phyloP scores from a whole-genome alignment of 2,329 filamentous ascomycete species.

The Bipolaris oryzae region DNA sequence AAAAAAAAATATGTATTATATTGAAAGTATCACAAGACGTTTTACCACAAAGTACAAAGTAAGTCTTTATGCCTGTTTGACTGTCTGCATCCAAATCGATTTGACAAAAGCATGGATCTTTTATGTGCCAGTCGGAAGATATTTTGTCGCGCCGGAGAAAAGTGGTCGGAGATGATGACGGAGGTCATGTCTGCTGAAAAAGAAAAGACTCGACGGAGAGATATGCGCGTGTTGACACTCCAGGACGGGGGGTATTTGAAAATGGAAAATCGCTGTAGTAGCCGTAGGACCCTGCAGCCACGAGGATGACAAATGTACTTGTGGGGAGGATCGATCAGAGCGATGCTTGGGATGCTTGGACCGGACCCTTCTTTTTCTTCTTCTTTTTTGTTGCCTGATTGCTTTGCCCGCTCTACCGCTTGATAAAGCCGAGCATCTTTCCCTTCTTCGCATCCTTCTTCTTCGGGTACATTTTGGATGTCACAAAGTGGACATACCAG shows the following conservation, averaged over 20 bases:
- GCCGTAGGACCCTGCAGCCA: neutral
- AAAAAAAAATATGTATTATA: constrained; percentile 15
- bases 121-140: neutral
- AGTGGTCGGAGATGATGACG: neutral
- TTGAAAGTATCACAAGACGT: constrained; percentile 11
- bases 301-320: neutral
- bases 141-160: neutral
- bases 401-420: constrained; percentile 17
- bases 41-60: neutral
- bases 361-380: neutral
- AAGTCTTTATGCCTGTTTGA: neutral
- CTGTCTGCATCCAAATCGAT: neutral
- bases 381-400: neutral
- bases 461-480: constrained; percentile 36
- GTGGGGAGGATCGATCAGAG: neutral
- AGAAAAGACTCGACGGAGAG: neutral
- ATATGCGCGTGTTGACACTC: neutral
- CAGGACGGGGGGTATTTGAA: neutral
- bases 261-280: neutral
- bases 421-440: constrained; percentile 30
- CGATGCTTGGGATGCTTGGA: neutral
- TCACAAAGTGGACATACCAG: constrained; percentile 41
- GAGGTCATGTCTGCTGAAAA: neutral
- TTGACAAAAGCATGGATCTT: neutral
- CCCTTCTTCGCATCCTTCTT: constrained; percentile 37